Evolutionary conservation across 2,329 filamentous ascomycete genomes (phyloP).

Genomic region (Stagonosporopsis tanaceti): DNA sequence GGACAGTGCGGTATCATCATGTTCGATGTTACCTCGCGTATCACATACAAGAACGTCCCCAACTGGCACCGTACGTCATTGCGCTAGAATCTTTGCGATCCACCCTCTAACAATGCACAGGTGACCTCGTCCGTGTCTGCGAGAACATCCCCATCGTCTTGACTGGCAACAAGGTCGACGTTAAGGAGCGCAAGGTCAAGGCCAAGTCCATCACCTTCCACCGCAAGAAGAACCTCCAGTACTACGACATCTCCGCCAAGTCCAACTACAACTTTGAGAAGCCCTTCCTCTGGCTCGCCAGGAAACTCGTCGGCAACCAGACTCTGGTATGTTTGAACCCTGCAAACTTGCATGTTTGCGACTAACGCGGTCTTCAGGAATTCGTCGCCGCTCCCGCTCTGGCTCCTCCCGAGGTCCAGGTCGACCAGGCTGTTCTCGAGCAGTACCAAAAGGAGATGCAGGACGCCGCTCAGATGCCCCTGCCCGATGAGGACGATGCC

Average conservation of each 20-base stretch:
- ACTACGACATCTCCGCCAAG: slow-evolving; percentile 99
- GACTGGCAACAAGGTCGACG: slow-evolving; percentile 99
- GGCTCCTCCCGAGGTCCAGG: slow-evolving; percentile 88
- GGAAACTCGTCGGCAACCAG: slow-evolving; percentile 97
- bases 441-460: slow-evolving; percentile 91
- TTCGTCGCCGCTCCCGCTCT: slow-evolving; percentile 96
- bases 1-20: slow-evolving; percentile 99
- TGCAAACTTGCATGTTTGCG: slow-evolving; percentile 15
- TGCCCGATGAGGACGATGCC: slow-evolving; percentile 93
- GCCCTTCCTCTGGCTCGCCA: slow-evolving; percentile 98
- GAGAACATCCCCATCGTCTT: slow-evolving; percentile 99
- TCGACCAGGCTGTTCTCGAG: slow-evolving; percentile 82
- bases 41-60: slow-evolving; percentile 99
- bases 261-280: slow-evolving; percentile 99
- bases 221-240: slow-evolving; percentile 99
- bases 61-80: slow-evolving; percentile 96
- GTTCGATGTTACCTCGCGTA: slow-evolving; percentile 99
- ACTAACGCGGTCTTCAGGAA: slow-evolving; percentile 66
- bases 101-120: slow-evolving; percentile 57
- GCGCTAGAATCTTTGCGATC: neutral
- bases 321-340: slow-evolving; percentile 68
- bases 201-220: slow-evolving; percentile 99
- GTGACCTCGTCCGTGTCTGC: slow-evolving; percentile 98
- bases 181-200: slow-evolving; percentile 99
- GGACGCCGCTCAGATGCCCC: slow-evolving; percentile 78